Base-by-base conservation (phyloP, 1,139 yeast species). In the Oligophagozyma castellii region DNA sequence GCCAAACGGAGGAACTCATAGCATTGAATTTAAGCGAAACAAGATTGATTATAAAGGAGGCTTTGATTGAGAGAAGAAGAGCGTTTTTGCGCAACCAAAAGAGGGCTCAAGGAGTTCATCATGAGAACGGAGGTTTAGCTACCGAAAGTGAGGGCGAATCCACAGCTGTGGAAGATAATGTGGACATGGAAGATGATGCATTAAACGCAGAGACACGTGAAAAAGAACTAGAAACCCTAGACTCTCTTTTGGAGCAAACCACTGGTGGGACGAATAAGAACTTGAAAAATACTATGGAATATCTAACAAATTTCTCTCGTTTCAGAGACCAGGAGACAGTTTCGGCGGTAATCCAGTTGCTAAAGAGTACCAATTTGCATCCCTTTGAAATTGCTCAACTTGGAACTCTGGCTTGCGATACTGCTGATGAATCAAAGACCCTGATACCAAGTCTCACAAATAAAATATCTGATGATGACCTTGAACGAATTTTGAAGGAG, bases 371-470 rank as follows among this genome's bases (percentile, higher is more conserved):
- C 29, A 74, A 74, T 21, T 60, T 89, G 46, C 98, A 89, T 59
- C 96, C 98, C 2, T 92, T 89, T 54, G 99, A 89, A 57, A 65
- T 83, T 32, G 95, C 98, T 0, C 98, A 89, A 56, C 63, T 89
- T 37, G 95, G 96, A 1, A 81, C 93, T 2, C 63, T 89, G 39
- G 83, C 92, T 24, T 86, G 95, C 56, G 98, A 89, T 51, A 96
- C 89, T 42, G 86, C 94, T 5, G 98, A 89, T 49, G 99, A 89
- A 60, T 96, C 96, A 19, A 81, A 84, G 56, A 81, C 95, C 16
- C 64, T 89, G 48, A 77, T 89, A 37, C 95, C 99, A 27, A 78
- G 93, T 55, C 64, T 89, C 48, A 66, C 71, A 12, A 68, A 65
- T 39, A 86, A 86, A 54, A 84, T 81, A 28, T 69, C 81, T 5